Conservation (phyloP, 129 eudicot genomes). For the Tanacetum coccineum region DNA sequence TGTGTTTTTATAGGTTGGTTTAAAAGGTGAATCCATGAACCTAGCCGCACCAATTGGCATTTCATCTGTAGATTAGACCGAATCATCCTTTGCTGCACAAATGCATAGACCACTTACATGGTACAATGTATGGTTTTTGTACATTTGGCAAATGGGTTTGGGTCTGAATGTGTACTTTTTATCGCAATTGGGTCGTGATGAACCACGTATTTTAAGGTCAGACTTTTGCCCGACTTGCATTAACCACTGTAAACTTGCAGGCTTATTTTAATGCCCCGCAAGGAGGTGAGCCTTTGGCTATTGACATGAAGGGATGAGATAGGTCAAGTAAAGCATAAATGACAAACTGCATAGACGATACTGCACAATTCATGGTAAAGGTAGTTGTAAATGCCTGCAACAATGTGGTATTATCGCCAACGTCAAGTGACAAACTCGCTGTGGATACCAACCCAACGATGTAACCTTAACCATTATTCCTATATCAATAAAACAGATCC, state of each 20-base stretch:
- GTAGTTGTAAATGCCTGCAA: constrained; percentile 57
- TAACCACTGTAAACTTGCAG: constrained; percentile 35
- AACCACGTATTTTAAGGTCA: background rate
- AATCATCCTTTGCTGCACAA: constrained; percentile 36
- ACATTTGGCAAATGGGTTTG: too few species aligned
- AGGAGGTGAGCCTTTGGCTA: constrained; percentile 70
- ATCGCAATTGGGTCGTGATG: too few species aligned
- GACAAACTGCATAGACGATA: constrained; percentile 88
- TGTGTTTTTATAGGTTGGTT: constrained; percentile 48
- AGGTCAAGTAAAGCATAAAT: constrained; percentile 92
- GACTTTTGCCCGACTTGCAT: background rate
- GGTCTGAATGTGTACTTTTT: too few species aligned
- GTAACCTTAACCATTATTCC: constrained; percentile 32
- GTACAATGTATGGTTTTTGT: constrained; percentile 57
- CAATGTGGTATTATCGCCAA: constrained; percentile 60
- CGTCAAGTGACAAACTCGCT: constrained; percentile 68
- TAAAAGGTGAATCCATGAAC: constrained; percentile 71
- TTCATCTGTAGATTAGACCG: constrained; percentile 63
- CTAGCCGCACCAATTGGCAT: constrained; percentile 42
- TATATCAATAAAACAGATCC: constrained; percentile 5
- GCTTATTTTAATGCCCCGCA: constrained; percentile 74
- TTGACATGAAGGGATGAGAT: constrained; percentile 84
- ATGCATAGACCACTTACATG: constrained; percentile 67
- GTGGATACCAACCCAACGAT: constrained; percentile 90
- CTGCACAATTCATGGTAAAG: constrained; percentile 66